Evolutionary conservation across 139 green algal genomes (phyloP).

Genomic region (Chlorella sp.): DNA sequence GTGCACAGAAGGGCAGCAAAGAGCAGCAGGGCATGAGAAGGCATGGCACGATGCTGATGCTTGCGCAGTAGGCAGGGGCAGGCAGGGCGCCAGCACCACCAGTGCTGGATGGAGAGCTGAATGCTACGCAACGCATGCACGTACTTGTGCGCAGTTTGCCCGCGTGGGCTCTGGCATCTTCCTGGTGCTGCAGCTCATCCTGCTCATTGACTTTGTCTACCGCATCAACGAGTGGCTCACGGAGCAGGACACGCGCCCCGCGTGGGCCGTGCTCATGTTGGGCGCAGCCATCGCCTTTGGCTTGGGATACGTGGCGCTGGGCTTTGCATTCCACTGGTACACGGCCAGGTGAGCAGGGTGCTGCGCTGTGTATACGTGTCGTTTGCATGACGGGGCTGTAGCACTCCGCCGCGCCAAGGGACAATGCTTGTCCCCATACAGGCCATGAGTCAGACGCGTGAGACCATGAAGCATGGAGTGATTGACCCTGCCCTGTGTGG

Average conservation of each 20-base stretch:
- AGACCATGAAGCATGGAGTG: too few relatives aligned
- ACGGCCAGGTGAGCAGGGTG: slow-evolving; percentile 22
- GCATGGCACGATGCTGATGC: background rate
- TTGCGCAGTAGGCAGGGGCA: background rate
- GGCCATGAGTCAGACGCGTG: too few relatives aligned
- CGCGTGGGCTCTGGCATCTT: slow-evolving; percentile 57
- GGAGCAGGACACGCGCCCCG: slow-evolving; percentile 24
- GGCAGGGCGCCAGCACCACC: too few relatives aligned
- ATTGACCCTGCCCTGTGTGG: background rate
- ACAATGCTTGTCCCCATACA: too few relatives aligned
- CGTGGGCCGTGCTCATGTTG: slow-evolving; percentile 35
- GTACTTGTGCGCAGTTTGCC: slow-evolving; percentile 46
- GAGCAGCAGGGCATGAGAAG: background rate
- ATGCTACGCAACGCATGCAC: too few relatives aligned
- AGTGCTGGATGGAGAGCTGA: too few relatives aligned
- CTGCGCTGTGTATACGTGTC: too few relatives aligned
- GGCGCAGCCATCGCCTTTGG: slow-evolving; percentile 30
- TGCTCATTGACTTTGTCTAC: slow-evolving; percentile 75
- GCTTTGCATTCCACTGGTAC: slow-evolving; percentile 66
- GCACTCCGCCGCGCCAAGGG: too few relatives aligned
- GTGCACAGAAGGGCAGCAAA: background rate
- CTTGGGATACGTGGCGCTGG: slow-evolving; percentile 46
- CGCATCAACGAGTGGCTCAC: slow-evolving; percentile 39
- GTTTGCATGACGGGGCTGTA: too few relatives aligned
- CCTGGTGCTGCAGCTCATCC: slow-evolving; percentile 73